Conservation (phyloP, 1,284 basidiomycete species). For the Ganoderma leucocontextum region DNA sequence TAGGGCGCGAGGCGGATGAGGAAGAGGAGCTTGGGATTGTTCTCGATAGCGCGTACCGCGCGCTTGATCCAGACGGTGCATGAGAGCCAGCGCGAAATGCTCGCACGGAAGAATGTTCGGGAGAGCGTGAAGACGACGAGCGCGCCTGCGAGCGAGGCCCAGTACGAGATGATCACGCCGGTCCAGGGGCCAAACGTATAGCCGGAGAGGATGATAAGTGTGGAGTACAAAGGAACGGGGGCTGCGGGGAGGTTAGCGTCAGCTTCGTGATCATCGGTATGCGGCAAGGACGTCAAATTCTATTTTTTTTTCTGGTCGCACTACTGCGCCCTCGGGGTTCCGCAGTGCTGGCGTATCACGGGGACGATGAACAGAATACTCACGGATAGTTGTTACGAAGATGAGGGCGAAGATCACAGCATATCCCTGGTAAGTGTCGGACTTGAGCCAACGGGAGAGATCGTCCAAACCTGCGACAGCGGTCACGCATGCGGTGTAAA, state of each 20-base stretch:
- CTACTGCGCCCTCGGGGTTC: background rate
- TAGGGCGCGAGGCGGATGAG: constrained; percentile 87
- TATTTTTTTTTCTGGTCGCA: background rate
- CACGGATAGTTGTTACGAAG: constrained; percentile 85
- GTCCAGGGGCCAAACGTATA: constrained; percentile 87
- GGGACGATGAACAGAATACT: constrained; percentile 46
- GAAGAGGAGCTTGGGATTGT: constrained; percentile 83
- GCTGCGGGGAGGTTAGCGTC: constrained; percentile 52
- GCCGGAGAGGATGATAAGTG: constrained; percentile 86
- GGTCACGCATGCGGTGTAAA: constrained; percentile 15
- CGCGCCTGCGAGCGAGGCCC: constrained; percentile 84
- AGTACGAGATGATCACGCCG: constrained; percentile 85
- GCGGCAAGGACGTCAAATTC: background rate
- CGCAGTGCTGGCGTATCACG: background rate
- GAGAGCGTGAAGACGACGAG: constrained; percentile 82
- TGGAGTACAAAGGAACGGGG: constrained; percentile 87
- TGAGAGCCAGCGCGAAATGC: constrained; percentile 77
- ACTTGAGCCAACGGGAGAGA: constrained; percentile 75
- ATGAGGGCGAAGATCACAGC: constrained; percentile 79
- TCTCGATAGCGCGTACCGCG: constrained; percentile 88
- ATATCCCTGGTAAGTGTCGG: constrained; percentile 72
- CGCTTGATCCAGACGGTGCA: constrained; percentile 71
- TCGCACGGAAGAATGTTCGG: constrained; percentile 72
- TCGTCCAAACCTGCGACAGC: constrained; percentile 67
- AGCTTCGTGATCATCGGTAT: constrained; percentile 2